Percentiles rank a stretch among this genome's conserved stretches.
These are phyloP conservation scores for Vigna nakashimae DNA, from an alignment of 306 rosid genomes.

Conservation along the genomic window DNA sequence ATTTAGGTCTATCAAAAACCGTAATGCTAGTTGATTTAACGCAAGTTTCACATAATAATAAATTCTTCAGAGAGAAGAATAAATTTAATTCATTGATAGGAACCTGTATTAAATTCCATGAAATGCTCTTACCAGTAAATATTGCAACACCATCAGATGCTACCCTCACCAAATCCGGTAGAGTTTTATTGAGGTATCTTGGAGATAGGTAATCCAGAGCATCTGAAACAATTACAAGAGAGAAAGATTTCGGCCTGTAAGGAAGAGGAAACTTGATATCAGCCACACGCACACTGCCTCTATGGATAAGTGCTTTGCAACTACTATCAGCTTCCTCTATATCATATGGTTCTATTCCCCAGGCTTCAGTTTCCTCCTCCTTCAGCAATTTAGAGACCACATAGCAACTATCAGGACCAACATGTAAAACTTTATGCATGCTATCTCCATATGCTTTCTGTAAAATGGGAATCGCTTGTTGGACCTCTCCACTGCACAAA, in stretches of 20 bases:
- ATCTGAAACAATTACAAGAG: constrained; percentile 74
- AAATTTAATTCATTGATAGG: constrained; percentile 4
- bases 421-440: constrained; percentile 76
- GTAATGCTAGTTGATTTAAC: constrained; percentile 3
- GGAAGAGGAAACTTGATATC: constrained; percentile 82
- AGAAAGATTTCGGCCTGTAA: constrained; percentile 72
- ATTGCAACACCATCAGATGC: constrained; percentile 66
- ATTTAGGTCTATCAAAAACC: not conserved
- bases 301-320: constrained; percentile 67
- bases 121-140: constrained; percentile 59
- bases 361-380: constrained; percentile 79
- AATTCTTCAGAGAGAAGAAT: not conserved
- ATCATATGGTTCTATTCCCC: constrained; percentile 85
- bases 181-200: constrained; percentile 77
- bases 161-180: constrained; percentile 75
- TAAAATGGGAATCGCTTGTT: constrained; percentile 60
- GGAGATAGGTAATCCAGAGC: constrained; percentile 79
- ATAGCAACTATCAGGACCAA: constrained; percentile 70
- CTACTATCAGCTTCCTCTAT: constrained; percentile 67
- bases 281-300: constrained; percentile 68
- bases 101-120: constrained; percentile 27
- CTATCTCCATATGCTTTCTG: constrained; percentile 67
- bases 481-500: constrained; percentile 72
- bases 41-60: constrained; percentile 27
- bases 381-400: constrained; percentile 63